Conservation (phyloP, 108 stramenopile species). For the Craspedostauros australis region DNA sequence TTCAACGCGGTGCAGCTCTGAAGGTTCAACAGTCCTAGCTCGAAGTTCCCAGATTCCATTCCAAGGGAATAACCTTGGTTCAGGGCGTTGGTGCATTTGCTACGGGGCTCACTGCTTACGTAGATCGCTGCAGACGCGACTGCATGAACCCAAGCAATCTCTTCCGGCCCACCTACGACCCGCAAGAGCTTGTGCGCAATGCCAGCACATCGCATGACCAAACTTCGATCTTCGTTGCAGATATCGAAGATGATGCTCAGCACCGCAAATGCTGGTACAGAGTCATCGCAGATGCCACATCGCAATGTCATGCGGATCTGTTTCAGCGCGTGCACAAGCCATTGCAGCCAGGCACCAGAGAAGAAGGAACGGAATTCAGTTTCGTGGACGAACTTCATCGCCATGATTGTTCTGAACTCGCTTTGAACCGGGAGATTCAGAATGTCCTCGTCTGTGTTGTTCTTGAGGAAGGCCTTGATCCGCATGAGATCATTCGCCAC, state of each 20-base stretch:
- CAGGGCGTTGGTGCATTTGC: too few relatives aligned
- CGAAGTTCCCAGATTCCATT: conserved; percentile 26
- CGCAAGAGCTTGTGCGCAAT: too few relatives aligned
- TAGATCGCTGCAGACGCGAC: too few relatives aligned
- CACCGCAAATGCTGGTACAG: conserved; percentile 15
- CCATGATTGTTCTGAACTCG: conserved; percentile 5
- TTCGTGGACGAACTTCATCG: conserved; percentile 17
- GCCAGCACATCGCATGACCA: too few relatives aligned
- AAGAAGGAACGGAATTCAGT: conserved; percentile 11
- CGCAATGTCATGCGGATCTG: conserved; percentile 15
- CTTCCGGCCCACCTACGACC: too few relatives aligned
- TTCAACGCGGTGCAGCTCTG: too few relatives aligned
- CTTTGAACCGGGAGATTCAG: conserved; percentile 2
- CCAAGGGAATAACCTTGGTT: not conserved
- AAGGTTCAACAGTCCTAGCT: conserved; percentile 13
- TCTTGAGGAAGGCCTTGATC: conserved; percentile 5
- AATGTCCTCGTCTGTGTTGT: conserved; percentile 17
- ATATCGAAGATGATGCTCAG: conserved; percentile 15
- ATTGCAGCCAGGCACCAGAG: conserved; percentile 5
- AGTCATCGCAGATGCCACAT: conserved; percentile 12
- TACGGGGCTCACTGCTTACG: too few relatives aligned
- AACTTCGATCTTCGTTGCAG: too few relatives aligned
- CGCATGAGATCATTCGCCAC: conserved; percentile 7
- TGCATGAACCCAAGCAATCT: too few relatives aligned
- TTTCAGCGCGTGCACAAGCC: conserved; percentile 8